A percentile compares a stretch with the other conserved stretches of the same genome.
phyloP scores from a whole-genome alignment of 352 stramenopile species.

The Pythium angustatum region DNA sequence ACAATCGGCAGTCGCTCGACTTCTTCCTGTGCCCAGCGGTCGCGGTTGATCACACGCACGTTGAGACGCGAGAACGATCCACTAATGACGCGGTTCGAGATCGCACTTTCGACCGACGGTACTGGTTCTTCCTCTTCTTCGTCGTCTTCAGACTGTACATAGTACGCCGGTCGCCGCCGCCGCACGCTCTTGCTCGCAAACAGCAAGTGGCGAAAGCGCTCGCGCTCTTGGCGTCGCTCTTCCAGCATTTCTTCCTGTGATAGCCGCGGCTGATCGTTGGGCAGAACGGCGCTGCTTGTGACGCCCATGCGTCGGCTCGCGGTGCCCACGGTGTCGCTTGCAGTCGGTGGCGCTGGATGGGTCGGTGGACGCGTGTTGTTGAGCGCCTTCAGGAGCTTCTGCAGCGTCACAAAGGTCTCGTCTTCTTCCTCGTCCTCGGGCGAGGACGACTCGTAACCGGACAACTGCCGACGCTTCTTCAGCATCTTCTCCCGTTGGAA shows the following conservation, averaged over 20 bases:
- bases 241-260: slow-evolving; percentile 80
- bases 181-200: slow-evolving; percentile 42
- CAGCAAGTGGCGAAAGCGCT: slow-evolving; percentile 67
- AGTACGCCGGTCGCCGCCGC: slow-evolving; percentile 47
- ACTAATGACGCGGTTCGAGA: slow-evolving; percentile 82
- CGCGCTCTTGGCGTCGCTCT: slow-evolving; percentile 57
- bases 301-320: background rate
- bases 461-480: slow-evolving; percentile 48
- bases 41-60: slow-evolving; percentile 72
- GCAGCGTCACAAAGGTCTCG: slow-evolving; percentile 77
- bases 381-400: slow-evolving; percentile 70
- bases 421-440: slow-evolving; percentile 57
- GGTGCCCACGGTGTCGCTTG: background rate
- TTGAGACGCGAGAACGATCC: slow-evolving; percentile 75
- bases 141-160: slow-evolving; percentile 44
- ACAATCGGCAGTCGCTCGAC: slow-evolving; percentile 70
- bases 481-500: slow-evolving; percentile 28
- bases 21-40: slow-evolving; percentile 72
- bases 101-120: slow-evolving; percentile 72
- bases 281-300: background rate
- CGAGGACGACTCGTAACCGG: slow-evolving; percentile 39
- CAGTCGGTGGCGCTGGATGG: background rate
- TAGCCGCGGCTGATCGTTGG: slow-evolving; percentile 25
- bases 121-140: slow-evolving; percentile 72
- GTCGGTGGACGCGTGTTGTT: slow-evolving; percentile 34